Base-by-base conservation (phyloP, 768 basidiomycete genomes). In the Tubosaeta sp. region DNA sequence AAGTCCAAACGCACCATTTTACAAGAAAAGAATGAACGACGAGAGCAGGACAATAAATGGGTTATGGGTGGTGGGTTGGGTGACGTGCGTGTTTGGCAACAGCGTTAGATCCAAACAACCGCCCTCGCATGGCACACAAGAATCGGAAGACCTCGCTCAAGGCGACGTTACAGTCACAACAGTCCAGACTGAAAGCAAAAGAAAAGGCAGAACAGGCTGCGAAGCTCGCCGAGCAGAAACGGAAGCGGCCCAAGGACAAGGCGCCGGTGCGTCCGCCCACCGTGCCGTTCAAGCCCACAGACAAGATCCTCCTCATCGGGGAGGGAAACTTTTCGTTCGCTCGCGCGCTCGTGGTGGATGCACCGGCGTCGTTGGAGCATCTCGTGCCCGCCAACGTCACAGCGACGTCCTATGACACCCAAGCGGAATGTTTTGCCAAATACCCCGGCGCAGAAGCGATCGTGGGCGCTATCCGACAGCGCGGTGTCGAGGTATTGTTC, bases 301-400 rank as follows among this genome's bases (percentile, higher is more conserved):
- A 91, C 63, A 80, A 66, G 44, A 85, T 91, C 32, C 74, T 91
- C 19, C 77, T 95, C 29, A 73, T 98, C 48, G 95, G 95, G 9
- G 95, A 98, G 74, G 95, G 92, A 11, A 91, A 97, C 67, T 97
- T 98, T 63, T 95, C 95, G 1, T 98, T 91, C 61, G 78, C 93
- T 3, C 82, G 80, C 26, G 84, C 93, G 14, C 76, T 97, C 14
- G 69, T 90, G 26, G 59, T 73, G 12, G 59, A 73, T 46, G 76
- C 82, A 0, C 74, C 76, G 2, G 51, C 70, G 32, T 65, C 70
- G 7, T 63, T 89, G 41, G 74, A 73, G 29, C 70, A 75, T 55
- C 71, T 91, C 3, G 80, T 83, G 0, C 74, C 84, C 0, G 66
- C 62, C n/a, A 89, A 88, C 58, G 66, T 98, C 44, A 81, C 86